Evolutionary conservation across 2,329 filamentous ascomycete genomes (phyloP).

Genomic region (Fusarium sp.): DNA sequence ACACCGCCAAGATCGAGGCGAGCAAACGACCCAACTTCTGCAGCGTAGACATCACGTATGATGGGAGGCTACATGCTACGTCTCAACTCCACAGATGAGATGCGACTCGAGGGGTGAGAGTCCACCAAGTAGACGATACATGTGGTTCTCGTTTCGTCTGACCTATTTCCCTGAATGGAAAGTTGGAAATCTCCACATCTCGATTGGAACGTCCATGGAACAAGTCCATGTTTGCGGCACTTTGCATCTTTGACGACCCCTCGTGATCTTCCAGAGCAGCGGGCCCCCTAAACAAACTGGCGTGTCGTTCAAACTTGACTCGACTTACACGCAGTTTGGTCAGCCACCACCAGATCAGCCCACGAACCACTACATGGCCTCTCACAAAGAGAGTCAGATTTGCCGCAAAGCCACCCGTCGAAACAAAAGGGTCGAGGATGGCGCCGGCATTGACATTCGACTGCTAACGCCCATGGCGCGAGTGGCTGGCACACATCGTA

Average conservation of each 20-base stretch:
- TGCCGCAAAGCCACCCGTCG: conserved; percentile 8
- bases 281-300: not conserved
- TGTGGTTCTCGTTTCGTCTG: not conserved
- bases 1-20: conserved; percentile 23
- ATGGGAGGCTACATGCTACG: conserved; percentile 11
- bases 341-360: conserved; percentile 22
- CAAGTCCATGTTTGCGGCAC: conserved; percentile 13
- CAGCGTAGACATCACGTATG: conserved; percentile 21
- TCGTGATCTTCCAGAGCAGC: conserved; percentile 17
- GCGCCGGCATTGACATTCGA: conserved; percentile 33
- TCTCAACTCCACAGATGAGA: conserved; percentile 29
- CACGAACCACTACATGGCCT: conserved; percentile 6
- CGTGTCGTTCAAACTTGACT: conserved; percentile 2
- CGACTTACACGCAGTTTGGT: conserved; percentile 20
- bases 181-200: conserved; percentile 23
- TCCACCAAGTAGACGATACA: conserved; percentile 31
- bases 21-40: not conserved
- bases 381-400: conserved; percentile 4
- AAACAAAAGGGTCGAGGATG: conserved; percentile 13
- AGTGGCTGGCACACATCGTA: conserved; percentile 27
- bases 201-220: conserved; percentile 21
- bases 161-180: conserved; percentile 3
- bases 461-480: conserved; percentile 19
- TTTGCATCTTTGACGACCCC: conserved; percentile 2
- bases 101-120: not conserved